Evolutionary conservation across 1,284 basidiomycete genomes (phyloP).

Genomic region (Boletus semigastroideus): DNA sequence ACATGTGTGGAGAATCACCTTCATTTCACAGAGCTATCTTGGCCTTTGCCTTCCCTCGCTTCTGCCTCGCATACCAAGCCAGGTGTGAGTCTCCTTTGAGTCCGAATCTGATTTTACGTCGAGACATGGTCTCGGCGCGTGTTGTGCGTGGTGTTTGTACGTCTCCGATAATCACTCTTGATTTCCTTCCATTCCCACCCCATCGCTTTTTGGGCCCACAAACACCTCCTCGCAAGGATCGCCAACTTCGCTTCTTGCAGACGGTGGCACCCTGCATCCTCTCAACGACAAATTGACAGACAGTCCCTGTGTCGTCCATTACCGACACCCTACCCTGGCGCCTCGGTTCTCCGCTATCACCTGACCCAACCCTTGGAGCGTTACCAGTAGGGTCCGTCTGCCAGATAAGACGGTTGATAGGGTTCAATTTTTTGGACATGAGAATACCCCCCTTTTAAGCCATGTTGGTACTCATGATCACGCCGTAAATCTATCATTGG

Average conservation of each 20-base stretch:
- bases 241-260: not conserved
- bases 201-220: slow-evolving; percentile 1
- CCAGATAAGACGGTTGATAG: not conserved
- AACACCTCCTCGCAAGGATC: not conserved
- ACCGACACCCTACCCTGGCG: slow-evolving; percentile 13
- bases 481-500: slow-evolving; percentile 16
- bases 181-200: not conserved
- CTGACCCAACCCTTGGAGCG: slow-evolving; percentile 11
- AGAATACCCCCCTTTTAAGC: slow-evolving; percentile 14
- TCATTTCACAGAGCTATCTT: slow-evolving; percentile 23
- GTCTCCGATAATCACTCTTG: slow-evolving; percentile 19
- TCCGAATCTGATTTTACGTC: slow-evolving; percentile 24
- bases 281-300: not conserved
- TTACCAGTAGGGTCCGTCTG: not conserved
- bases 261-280: not conserved
- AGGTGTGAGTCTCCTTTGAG: slow-evolving; percentile 17
- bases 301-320: not conserved
- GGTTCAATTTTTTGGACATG: slow-evolving; percentile 6
- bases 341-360: slow-evolving; percentile 13
- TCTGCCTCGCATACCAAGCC: slow-evolving; percentile 29
- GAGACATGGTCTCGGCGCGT: slow-evolving; percentile 6
- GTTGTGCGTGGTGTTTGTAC: slow-evolving; percentile 21
- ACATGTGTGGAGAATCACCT: slow-evolving; percentile 34
- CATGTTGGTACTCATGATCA: slow-evolving; percentile 8
- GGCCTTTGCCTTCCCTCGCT: slow-evolving; percentile 15